A percentile compares a stretch with the other conserved stretches of the same genome.
These are phyloP conservation scores for Alisma plantagoaquatica DNA, from an alignment of 106 monocot species.

Conservation along the genomic window DNA sequence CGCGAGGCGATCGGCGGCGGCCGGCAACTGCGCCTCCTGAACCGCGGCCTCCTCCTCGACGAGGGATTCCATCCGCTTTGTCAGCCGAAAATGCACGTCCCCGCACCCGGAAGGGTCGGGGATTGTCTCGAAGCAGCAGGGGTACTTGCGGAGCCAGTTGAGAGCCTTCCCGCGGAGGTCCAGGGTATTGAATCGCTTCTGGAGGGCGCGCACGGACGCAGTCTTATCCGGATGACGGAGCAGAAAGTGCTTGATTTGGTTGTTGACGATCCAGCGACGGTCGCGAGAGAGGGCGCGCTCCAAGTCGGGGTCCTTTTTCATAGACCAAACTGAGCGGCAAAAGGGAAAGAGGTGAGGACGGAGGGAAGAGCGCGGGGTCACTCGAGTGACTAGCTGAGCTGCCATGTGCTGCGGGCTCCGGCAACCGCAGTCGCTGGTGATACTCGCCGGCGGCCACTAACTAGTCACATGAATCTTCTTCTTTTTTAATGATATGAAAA, in stretches of 20 bases:
- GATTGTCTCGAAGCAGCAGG: conserved; percentile 75
- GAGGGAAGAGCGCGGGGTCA: no score
- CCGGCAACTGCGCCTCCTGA: conserved; percentile 22
- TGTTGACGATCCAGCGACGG: conserved; percentile 98
- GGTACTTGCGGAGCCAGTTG: conserved; percentile 93
- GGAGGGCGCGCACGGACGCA: conserved; percentile 72
- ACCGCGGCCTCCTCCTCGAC: conserved; percentile 52
- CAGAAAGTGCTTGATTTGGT: conserved; percentile 95
- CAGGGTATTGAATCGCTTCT: conserved; percentile 70
- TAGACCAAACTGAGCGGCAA: conserved; percentile 52
- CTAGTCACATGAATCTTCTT: no score
- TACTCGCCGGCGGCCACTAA: no score
- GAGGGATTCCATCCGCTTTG: conserved; percentile 70
- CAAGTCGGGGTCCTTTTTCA: conserved; percentile 62
- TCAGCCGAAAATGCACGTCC: conserved; percentile 46
- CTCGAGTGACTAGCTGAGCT: no score
- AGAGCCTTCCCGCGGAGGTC: conserved; percentile 77
- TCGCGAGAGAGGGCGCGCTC: conserved; percentile 84
- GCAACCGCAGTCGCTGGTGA: no score
- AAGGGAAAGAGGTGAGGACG: conserved; percentile 9
- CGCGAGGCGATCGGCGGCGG: conserved; percentile 41
- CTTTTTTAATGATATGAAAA: no score
- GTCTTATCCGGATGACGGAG: conserved; percentile 47
- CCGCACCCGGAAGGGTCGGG: conserved; percentile 16
- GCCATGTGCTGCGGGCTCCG: no score